Percentiles rank a stretch among this genome's conserved stretches.
These are phyloP conservation scores for Trichothecium roseum DNA, from an alignment of 2,329 filamentous ascomycete species.

Conservation along the genomic window DNA sequence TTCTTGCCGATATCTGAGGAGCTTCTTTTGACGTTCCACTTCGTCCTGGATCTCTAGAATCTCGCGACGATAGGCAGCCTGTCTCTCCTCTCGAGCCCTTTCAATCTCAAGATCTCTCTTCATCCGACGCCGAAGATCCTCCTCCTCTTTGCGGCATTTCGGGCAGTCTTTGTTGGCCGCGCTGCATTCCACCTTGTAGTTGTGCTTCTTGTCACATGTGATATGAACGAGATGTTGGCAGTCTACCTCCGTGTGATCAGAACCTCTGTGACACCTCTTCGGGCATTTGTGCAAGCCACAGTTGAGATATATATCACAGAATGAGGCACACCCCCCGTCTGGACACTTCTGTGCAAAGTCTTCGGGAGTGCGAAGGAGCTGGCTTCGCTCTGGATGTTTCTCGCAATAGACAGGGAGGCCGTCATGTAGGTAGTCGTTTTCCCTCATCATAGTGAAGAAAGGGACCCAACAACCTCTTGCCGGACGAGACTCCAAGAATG, in stretches of 20 bases:
- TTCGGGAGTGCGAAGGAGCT: constrained; percentile 33
- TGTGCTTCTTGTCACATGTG: constrained; percentile 44
- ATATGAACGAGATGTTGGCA: constrained; percentile 26
- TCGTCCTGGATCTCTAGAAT: constrained; percentile 43
- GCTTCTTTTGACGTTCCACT: constrained; percentile 34
- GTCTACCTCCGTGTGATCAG: constrained; percentile 40
- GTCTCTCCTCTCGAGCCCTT: constrained; percentile 27
- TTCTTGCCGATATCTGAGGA: constrained; percentile 30
- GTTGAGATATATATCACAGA: constrained; percentile 40
- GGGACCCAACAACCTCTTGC: constrained; percentile 38
- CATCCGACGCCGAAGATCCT: constrained; percentile 28
- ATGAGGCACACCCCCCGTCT: constrained; percentile 57
- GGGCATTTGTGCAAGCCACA: constrained; percentile 52
- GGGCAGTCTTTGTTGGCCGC: constrained; percentile 27
- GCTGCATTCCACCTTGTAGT: constrained; percentile 32
- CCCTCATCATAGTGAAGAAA: constrained; percentile 46
- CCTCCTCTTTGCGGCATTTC: constrained; percentile 40
- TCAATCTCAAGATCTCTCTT: constrained; percentile 41
- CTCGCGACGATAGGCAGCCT: constrained; percentile 31
- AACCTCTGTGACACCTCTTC: constrained; percentile 49
- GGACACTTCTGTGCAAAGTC: constrained; percentile 55
- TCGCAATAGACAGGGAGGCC: constrained; percentile 52
- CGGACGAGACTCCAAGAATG: constrained; percentile 52
- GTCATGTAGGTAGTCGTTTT: constrained; percentile 40
- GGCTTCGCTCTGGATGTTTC: constrained; percentile 40